phyloP scores from a whole-genome alignment of 177 flowering plant species.

The Vitis hybrid region DNA sequence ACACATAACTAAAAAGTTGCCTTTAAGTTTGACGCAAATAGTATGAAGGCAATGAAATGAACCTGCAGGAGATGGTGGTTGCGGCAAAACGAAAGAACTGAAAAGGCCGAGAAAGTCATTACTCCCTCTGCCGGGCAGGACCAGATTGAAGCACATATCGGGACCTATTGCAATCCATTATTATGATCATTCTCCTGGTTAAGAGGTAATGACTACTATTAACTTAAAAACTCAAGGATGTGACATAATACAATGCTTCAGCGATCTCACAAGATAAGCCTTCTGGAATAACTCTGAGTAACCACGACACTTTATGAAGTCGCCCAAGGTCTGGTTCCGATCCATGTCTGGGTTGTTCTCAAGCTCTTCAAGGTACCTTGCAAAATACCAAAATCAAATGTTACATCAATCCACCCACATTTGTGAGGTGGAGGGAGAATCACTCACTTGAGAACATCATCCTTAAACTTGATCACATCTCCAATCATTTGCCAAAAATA shows the following conservation, averaged over 20 bases:
- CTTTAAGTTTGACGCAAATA: neutral
- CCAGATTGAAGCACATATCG: conserved; percentile 92
- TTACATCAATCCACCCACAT: neutral
- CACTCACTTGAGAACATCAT: conserved; percentile 62
- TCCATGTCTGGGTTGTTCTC: conserved; percentile 80
- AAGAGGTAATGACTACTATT: neutral
- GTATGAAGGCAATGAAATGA: neutral
- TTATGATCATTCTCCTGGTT: neutral
- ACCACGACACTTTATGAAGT: conserved; percentile 65
- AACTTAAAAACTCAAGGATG: conserved; percentile 3
- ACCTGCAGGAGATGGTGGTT: conserved; percentile 97
- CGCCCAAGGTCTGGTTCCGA: conserved; percentile 78
- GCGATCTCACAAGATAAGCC: conserved; percentile 78
- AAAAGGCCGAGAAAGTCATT: conserved; percentile 77
- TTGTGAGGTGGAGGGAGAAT: neutral
- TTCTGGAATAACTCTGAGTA: conserved; percentile 86
- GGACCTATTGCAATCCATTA: conserved; percentile 41
- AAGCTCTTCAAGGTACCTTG: conserved; percentile 76
- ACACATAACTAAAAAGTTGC: neutral
- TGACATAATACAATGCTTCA: conserved; percentile 1
- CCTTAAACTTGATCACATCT: conserved; percentile 79
- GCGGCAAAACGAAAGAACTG: conserved; percentile 89
- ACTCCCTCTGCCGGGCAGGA: conserved; percentile 84
- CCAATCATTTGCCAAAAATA: conserved; percentile 84
- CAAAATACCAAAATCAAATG: neutral